Evolutionary conservation across 495 filamentous ascomycete genomes (phyloP), one percentile per base, ranked within the genome.

Genomic region (Aspergillus avenaceus): DNA sequence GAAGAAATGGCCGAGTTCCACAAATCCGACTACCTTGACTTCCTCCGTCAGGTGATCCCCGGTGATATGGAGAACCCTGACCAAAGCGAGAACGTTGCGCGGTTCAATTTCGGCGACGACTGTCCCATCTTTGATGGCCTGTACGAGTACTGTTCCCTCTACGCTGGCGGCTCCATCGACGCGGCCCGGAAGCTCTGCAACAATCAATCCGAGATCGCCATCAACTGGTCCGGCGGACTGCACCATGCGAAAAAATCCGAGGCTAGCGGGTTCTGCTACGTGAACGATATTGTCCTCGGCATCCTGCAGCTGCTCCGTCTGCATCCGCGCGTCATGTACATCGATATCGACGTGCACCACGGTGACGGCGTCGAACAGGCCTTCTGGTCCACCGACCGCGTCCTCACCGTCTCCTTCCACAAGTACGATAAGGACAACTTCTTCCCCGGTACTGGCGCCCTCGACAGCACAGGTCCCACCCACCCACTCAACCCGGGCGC

Each of bases 211-310:
- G 85, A 96, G 61, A 97, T 98, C 58, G 93, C 93, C 9, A 91
- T 97, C 73, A 96, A 96, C 67, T 98, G 93, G 93, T 92, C 90
- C n/a, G 93, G 93, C 16, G 93, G 93, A 3, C 75, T 98, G n/a
- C 93, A 98, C 63, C 93, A 98, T 66, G 93, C 93, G 22, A 96
- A 96, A 64, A 96, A 95, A 60, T 83, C 84, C 61, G 88, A 95
- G 66, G 93, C 95, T 14, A 88, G 84, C 42, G 93, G 93, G 5
- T 98, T 98, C 71, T 98, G 93, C 72, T 98, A 98, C 70, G 85
- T 96, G 60, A 98, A 98, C 65, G 93, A 98, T 67, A 97, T 98
- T 63, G 95, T 97, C 31, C 84, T 98, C 23, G 91, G 89, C 38
- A 92, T 96, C 56, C 82, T 97, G 25, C 88, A 96, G 62, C 78